Evolutionary conservation across 2,329 filamentous ascomycete genomes (phyloP), one percentile per base, ranked within the genome.

Genomic region (Fusarium caatingaense): DNA sequence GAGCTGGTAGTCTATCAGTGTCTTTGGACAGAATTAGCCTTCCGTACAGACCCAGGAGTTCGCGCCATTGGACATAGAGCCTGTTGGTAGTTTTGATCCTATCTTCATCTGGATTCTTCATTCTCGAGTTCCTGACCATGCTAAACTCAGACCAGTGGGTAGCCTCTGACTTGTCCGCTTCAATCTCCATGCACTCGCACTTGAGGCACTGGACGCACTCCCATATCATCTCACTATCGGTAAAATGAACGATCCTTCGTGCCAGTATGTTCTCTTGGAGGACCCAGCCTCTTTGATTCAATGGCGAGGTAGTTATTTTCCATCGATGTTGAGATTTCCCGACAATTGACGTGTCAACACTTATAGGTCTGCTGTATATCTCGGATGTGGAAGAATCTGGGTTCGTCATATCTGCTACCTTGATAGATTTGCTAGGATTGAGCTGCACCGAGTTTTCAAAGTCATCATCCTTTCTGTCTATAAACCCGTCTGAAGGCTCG

Each of bases 11-110:
- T 15, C 40, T 42, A 42, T 42, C 40, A 0, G 1, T 0, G 34
- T 37, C 6, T n/a, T n/a, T 37, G 5, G 34, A 6, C 0, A 37
- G 34, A 1, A n/a, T 7, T 11, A 5, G 34, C 10, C 5, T 37
- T 6, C 34, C 34, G 3, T 37, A 37, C 2, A 4, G 0, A 0
- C 34, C 34, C 2, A 37, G 5, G 6, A 37, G 34, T 3, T 37
- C 6, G 1, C 18, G 34, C 34, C 34, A 37, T 37, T 37, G 16
- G 1, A 2, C 9, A 37, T 37, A 27, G 9, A 27, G 25, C 3
- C 25, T 27, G 9, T 1, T 27, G 25, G 3, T 27, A 27, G 3
- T 27, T 3, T 27, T 8, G 25, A 27, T 27, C 3, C 25, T 27
- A 3, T 27, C 25, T 27, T 27, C 25, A 4, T 10, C 25, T 10